These are phyloP conservation scores for Aspergillus fischeri DNA, from an alignment of 2,329 filamentous ascomycete species.

Conservation along the genomic window DNA sequence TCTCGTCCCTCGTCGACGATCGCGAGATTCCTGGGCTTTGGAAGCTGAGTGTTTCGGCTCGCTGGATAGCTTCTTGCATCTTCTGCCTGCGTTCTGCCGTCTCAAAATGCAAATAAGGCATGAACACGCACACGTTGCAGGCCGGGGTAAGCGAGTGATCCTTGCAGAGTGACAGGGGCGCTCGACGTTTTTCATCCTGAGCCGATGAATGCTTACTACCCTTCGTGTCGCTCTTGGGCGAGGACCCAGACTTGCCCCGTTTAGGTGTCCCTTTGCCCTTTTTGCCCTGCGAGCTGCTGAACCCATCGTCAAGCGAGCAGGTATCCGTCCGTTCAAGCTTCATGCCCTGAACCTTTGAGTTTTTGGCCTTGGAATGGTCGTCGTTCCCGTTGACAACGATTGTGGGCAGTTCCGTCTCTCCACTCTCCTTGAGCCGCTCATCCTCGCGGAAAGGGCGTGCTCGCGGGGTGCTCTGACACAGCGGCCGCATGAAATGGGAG, in stretches of 20 bases:
- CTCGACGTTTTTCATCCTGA: slow-evolving; percentile 28
- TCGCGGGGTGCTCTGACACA: slow-evolving; percentile 50
- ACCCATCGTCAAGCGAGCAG: slow-evolving; percentile 23
- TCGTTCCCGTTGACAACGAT: slow-evolving; percentile 19
- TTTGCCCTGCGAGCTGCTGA: slow-evolving; percentile 19
- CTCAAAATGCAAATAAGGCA: slow-evolving; percentile 65
- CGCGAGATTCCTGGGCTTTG: slow-evolving; percentile 24
- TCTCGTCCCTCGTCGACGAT: slow-evolving; percentile 29
- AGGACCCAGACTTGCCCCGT: slow-evolving; percentile 23
- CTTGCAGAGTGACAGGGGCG: slow-evolving; percentile 36
- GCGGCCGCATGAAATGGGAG: slow-evolving; percentile 59
- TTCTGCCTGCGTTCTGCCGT: slow-evolving; percentile 51
- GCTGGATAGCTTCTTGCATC: slow-evolving; percentile 54
- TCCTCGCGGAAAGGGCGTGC: slow-evolving; percentile 24
- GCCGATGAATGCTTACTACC: slow-evolving; percentile 29
- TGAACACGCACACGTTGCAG: slow-evolving; percentile 43
- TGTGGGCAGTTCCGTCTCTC: slow-evolving; percentile 7
- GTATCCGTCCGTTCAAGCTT: slow-evolving; percentile 26
- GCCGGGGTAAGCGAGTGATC: slow-evolving; percentile 18
- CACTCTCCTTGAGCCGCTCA: slow-evolving; percentile 28
- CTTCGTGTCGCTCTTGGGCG: slow-evolving; percentile 23
- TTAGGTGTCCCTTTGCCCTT: slow-evolving; percentile 26
- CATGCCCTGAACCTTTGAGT: slow-evolving; percentile 22
- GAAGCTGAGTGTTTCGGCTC: slow-evolving; percentile 24
- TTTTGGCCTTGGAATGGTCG: slow-evolving; percentile 15